Conservation (phyloP, 1,284 basidiomycete genomes). For the Naganishia liquefaciens region DNA sequence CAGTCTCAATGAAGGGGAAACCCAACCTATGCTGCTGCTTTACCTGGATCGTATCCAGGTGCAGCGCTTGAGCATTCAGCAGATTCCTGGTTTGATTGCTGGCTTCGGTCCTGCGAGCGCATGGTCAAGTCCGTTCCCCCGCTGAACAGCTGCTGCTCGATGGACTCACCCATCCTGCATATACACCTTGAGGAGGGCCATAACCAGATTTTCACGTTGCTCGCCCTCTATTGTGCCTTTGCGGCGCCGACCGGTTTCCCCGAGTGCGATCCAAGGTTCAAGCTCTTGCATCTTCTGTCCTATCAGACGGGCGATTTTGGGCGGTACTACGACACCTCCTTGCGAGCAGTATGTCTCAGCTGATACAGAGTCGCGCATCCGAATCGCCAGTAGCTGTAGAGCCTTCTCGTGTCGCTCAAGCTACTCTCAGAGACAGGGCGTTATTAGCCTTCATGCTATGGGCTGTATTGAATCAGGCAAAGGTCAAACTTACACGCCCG, state of each 20-base stretch:
- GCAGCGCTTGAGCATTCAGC: slow-evolving; percentile 74
- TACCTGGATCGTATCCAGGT: slow-evolving; percentile 74
- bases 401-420: slow-evolving; percentile 67
- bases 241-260: slow-evolving; percentile 48
- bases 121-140: no score
- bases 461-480: no score
- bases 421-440: slow-evolving; percentile 50
- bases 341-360: slow-evolving; percentile 80
- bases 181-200: slow-evolving; percentile 74
- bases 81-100: slow-evolving; percentile 65
- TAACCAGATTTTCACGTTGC: slow-evolving; percentile 64
- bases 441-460: background rate
- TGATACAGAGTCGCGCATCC: slow-evolving; percentile 69
- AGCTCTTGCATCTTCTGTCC: slow-evolving; percentile 52
- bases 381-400: slow-evolving; percentile 67
- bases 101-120: slow-evolving; percentile 53
- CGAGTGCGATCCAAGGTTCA: slow-evolving; percentile 62
- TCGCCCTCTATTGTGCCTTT: slow-evolving; percentile 59
- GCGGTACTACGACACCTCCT: slow-evolving; percentile 67
- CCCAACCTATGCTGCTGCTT: slow-evolving; percentile 39
- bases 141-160: background rate
- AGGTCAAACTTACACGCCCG: slow-evolving; percentile 64
- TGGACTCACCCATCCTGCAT: slow-evolving; percentile 67
- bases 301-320: slow-evolving; percentile 61
- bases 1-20: background rate